Conservation (phyloP, 2,329 filamentous ascomycete genomes). For the Cytospora piceicola region DNA sequence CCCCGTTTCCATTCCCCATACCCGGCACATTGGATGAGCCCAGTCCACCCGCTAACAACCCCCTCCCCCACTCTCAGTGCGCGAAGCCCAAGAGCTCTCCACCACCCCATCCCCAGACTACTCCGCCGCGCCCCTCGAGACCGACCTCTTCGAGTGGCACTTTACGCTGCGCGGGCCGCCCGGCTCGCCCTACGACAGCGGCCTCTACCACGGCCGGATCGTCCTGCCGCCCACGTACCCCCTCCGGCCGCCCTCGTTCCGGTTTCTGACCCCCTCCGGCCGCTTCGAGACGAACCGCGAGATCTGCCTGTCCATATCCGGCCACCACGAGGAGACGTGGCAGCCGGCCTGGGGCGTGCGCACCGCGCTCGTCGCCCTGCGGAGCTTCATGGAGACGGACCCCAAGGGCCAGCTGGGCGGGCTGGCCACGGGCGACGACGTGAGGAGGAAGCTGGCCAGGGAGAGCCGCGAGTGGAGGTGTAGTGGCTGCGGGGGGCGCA, state of each 20-base stretch:
- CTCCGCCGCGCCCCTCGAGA: slow-evolving; percentile 80
- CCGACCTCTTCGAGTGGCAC: slow-evolving; percentile 97
- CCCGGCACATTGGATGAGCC: background rate
- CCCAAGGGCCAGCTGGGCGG: slow-evolving; percentile 88
- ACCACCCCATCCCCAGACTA: slow-evolving; percentile 82
- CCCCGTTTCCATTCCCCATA: slow-evolving; percentile 2
- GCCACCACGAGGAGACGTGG: slow-evolving; percentile 98
- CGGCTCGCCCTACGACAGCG: slow-evolving; percentile 74
- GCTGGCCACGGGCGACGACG: slow-evolving; percentile 72
- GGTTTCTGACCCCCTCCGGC: slow-evolving; percentile 88
- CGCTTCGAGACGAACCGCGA: slow-evolving; percentile 96
- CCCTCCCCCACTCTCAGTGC: slow-evolving; percentile 59
- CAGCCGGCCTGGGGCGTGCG: slow-evolving; percentile 97
- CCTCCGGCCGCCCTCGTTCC: slow-evolving; percentile 90
- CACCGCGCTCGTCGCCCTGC: slow-evolving; percentile 78
- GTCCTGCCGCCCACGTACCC: slow-evolving; percentile 88
- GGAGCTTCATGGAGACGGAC: slow-evolving; percentile 93
- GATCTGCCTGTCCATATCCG: slow-evolving; percentile 92
- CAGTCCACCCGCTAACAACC: slow-evolving; percentile 34
- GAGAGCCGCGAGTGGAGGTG: slow-evolving; percentile 72
- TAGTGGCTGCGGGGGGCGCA: slow-evolving; percentile 69
- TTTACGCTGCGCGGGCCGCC: slow-evolving; percentile 95
- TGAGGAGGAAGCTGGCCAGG: slow-evolving; percentile 69
- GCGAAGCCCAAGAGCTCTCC: slow-evolving; percentile 87
- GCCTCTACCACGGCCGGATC: slow-evolving; percentile 95